Base-by-base conservation (phyloP, 179 eudicot species). In the Beta macrorhiza region DNA sequence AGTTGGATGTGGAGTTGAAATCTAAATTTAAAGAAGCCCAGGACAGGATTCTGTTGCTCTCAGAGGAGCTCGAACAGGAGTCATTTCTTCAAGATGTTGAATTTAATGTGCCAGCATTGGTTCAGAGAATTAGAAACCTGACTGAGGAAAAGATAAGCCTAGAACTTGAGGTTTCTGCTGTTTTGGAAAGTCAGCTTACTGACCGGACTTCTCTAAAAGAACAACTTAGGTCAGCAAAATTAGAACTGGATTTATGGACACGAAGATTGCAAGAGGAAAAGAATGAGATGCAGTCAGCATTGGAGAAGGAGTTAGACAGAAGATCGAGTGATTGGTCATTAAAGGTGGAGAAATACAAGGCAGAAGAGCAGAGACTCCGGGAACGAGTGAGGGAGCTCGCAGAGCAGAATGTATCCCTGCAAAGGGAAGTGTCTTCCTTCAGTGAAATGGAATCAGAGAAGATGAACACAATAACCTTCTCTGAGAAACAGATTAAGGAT, bases 301-400 rank as follows among this genome's bases (percentile, higher is more conserved):
- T 95, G 74, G 99, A 95, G 84, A 90, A 88, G 87, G 97, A 95
- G 84, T 82, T 93, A 58, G 99, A 95, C 80, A 87, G 98, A 82
- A 91, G 99, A 87, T 93, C 99, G 55, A 90, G 82, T 83, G 99
- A 93, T 68, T 95, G 99, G 99, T 91, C 96, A 16, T 71, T 72
- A 55, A 91, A 93, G 86, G 87, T 89, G 77, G 98, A 93, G 89
- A 91, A 87, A 78, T 93, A 84, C 80, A 91, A 90, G 75, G 84
- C 78, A 22, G 98, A 96, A 87, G 99, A 96, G 87, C 91, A 86
- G 82, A 90, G 92, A 84, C 98, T 96, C 65, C 91, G 97, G 52
- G 94, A 92, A 65, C 89, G 98, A 78, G 94, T 92, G 13, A 88
- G 94, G 85, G 94, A 96, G 84, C 96, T 96, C 77, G 99, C 98